A percentile compares a stretch with the other conserved stretches of the same genome.
Conservation (phyloP, 495 filamentous ascomycete genomes). For the Aspergillus bridgeri region DNA sequence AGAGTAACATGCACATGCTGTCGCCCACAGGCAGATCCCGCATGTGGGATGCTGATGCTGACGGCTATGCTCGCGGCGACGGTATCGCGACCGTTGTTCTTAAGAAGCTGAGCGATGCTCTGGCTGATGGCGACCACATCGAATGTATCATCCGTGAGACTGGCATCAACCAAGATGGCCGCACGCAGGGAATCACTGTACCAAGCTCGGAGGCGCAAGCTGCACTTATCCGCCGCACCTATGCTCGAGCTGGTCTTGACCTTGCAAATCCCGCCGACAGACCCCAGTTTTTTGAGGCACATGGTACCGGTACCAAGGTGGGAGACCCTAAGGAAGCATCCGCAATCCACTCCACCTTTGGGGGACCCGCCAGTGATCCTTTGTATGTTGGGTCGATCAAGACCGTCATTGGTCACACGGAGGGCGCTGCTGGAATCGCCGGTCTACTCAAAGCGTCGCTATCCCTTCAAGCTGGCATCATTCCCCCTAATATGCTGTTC, state of each 20-base stretch:
- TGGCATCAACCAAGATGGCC: constrained; percentile 31
- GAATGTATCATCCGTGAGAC: constrained; percentile 31
- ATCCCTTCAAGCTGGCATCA: constrained; percentile 41
- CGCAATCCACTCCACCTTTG: constrained; percentile 20
- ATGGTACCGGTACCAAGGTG: constrained; percentile 36
- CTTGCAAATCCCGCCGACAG: constrained; percentile 12
- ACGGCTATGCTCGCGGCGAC: constrained; percentile 40
- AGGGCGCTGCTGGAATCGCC: constrained; percentile 34
- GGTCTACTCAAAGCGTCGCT: constrained; percentile 31
- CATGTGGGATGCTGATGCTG: constrained; percentile 33
- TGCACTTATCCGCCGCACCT: constrained; percentile 26
- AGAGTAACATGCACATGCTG: constrained; percentile 22
- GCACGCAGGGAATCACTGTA: constrained; percentile 26
- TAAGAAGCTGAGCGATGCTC: constrained; percentile 23
- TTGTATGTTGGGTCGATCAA: constrained; percentile 52
- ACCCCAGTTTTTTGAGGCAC: constrained; percentile 35
- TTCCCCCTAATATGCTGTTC: constrained; percentile 56
- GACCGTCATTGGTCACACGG: constrained; percentile 55
- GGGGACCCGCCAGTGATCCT: constrained; percentile 1
- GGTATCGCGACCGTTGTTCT: constrained; percentile 32
- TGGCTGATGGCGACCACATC: constrained; percentile 29
- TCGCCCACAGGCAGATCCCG: constrained; percentile 21
- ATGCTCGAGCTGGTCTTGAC: constrained; percentile 30
- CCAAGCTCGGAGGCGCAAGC: constrained; percentile 28
- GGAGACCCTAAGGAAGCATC: constrained; percentile 33